phyloP scores from a whole-genome alignment of 2,329 filamentous ascomycete species.

The Nothomitra cinnamomea region DNA sequence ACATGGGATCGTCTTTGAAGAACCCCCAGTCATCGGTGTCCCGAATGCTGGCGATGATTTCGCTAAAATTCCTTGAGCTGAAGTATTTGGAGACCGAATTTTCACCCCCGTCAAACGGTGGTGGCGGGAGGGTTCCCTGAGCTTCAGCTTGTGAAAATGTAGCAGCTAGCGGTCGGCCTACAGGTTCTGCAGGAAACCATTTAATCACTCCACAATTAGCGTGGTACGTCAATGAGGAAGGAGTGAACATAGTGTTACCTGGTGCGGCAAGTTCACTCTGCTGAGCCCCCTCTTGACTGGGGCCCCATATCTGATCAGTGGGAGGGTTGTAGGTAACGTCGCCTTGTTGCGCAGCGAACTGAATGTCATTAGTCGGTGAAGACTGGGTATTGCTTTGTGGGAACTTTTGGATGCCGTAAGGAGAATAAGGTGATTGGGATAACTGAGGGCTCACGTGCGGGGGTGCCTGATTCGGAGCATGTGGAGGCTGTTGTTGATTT shows the following conservation, averaged over 20 bases:
- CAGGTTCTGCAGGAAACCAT: conserved; percentile 1
- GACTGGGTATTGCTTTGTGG: not conserved
- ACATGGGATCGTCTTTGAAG: conserved; percentile 33
- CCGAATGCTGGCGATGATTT: conserved; percentile 28
- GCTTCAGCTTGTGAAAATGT: conserved; percentile 15
- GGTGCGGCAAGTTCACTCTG: not conserved
- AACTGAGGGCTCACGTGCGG: not conserved
- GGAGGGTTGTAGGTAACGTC: not conserved
- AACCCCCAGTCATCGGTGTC: conserved; percentile 32
- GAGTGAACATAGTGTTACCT: not conserved
- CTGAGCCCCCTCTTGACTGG: not conserved
- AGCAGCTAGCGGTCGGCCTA: not conserved
- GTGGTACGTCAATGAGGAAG: not conserved
- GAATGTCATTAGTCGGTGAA: not conserved
- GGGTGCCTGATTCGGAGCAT: not conserved
- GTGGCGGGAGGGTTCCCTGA: conserved; percentile 14
- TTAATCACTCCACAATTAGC: not conserved
- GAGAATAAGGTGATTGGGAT: not conserved
- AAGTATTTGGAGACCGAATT: conserved; percentile 34
- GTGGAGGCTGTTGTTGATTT: not conserved
- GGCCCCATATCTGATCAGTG: not conserved
- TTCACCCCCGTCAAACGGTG: conserved; percentile 16
- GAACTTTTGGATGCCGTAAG: not conserved
- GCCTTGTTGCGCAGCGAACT: not conserved
- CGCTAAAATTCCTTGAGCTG: conserved; percentile 24